phyloP scores from a whole-genome alignment of 805 yeast species.

The Metschnikowia arizonensis region DNA sequence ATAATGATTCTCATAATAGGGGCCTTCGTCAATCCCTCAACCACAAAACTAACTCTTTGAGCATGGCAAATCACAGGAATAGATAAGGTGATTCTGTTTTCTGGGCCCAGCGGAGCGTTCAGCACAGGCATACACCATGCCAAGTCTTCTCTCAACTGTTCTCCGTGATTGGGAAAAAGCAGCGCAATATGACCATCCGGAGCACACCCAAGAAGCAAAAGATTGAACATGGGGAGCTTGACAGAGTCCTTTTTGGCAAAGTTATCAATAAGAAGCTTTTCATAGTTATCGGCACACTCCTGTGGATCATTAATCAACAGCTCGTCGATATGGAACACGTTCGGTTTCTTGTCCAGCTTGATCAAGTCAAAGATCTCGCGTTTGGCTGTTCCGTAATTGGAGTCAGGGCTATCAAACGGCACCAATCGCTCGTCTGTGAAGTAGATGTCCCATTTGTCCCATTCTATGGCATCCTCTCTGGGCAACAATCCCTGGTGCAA shows the following conservation, averaged over 20 bases:
- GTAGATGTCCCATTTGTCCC: constrained; percentile 94
- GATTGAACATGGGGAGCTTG: constrained; percentile 90
- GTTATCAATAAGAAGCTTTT: constrained; percentile 76
- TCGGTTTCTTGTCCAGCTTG: constrained; percentile 54
- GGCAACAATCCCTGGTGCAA: constrained; percentile 79
- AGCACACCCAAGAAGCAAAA: constrained; percentile 91
- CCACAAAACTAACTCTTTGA: constrained; percentile 88
- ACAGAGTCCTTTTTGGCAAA: constrained; percentile 97
- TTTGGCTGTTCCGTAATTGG: constrained; percentile 88
- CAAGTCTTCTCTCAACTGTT: constrained; percentile 77
- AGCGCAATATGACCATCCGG: constrained; percentile 98
- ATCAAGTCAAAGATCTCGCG: constrained; percentile 73
- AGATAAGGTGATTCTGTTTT: constrained; percentile 80
- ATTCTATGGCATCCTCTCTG: constrained; percentile 66
- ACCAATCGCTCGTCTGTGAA: constrained; percentile 96
- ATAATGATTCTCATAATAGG: constrained; percentile 85
- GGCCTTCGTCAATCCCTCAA: constrained; percentile 94
- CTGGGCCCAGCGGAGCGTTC: constrained; percentile 87
- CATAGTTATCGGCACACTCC: constrained; percentile 93
- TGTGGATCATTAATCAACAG: constrained; percentile 70
- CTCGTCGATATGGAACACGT: constrained; percentile 80
- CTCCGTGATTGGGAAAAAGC: constrained; percentile 85
- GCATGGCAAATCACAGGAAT: constrained; percentile 95
- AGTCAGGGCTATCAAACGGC: constrained; percentile 75
- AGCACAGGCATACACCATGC: constrained; percentile 96